Evolutionary conservation across 106 monocot species (phyloP), one percentile per base, ranked within the genome.

Genomic region (Dioscorea zingiberensis): DNA sequence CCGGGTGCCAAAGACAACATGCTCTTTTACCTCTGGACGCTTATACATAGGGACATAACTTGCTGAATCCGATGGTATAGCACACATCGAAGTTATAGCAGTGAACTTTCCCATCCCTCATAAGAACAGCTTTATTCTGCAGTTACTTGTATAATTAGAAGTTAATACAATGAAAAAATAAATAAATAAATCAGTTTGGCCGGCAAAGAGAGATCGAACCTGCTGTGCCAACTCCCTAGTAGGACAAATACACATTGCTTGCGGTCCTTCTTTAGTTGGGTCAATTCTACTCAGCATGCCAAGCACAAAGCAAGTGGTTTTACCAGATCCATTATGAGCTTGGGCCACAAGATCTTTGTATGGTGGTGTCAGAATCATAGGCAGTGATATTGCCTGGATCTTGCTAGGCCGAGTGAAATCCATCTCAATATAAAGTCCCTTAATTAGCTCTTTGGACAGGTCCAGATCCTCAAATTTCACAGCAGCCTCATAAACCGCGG

Each of bases 301-400:
- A 48, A 95, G 85, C n/a, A 91, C 91, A 68, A 95, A 95, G 44
- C 95, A 95, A 6, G 91, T 95, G 2, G 95, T 95, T 71, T 95
- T 95, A 28, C 95, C 95, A 12, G 91, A 91, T 18, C 95, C 95
- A 71, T 95, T 95, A 70, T 95, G 95, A 19, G 95, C 95, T 63
- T 95, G 95, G 32, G 95, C 95, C 4, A 95, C 83, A 54, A 95
- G 66, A 78, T 95, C 85, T 46, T 85, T 91, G 68, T 88, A 68
- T 1, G 95, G 95, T 25, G 95, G 94, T 21, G 80, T 80, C 13
- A 95, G 85, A 60, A 95, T 95, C 94, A 95, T 91, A 16, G 94
- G 95, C 14, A 95, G 91, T 25, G 78, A 85, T 22, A 95, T 69
- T 2, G 87, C 94, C 72, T 95, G 94, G 56, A 95, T 95, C 76